A percentile compares a stretch with the other conserved stretches of the same genome.
Conservation (phyloP, 257 asterid genomes). For the Voacanga thouarsii region DNA sequence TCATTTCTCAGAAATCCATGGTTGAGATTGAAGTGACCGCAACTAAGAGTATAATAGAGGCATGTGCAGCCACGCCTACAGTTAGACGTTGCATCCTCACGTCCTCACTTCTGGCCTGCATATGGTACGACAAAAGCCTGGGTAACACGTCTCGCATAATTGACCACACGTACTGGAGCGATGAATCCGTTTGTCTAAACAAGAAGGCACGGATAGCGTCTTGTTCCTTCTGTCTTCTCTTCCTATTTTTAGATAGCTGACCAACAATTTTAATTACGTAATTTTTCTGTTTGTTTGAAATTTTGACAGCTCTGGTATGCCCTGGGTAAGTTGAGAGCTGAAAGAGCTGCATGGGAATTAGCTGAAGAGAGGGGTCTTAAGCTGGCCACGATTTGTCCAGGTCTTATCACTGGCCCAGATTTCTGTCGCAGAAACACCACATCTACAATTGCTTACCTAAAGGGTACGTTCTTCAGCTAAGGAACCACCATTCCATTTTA, state of each 20-base stretch:
- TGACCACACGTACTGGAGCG: constrained; percentile 82
- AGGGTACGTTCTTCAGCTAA: constrained; percentile 29
- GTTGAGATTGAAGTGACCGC: constrained; percentile 65
- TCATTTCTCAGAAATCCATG: constrained; percentile 60
- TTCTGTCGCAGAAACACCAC: constrained; percentile 52
- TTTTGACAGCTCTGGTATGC: constrained; percentile 86
- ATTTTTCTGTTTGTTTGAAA: not conserved
- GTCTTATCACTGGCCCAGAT: constrained; percentile 70
- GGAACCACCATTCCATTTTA: not conserved
- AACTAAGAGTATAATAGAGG: constrained; percentile 62
- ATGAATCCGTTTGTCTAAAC: constrained; percentile 60
- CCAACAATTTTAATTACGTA: not conserved
- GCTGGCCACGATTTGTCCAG: constrained; percentile 71
- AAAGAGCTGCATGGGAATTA: constrained; percentile 67
- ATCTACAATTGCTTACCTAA: constrained; percentile 73
- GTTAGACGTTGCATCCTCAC: constrained; percentile 72
- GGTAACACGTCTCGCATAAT: constrained; percentile 32
- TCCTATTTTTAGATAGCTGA: no score
- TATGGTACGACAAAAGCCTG: constrained; percentile 51
- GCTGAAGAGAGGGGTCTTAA: constrained; percentile 54
- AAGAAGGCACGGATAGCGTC: constrained; percentile 47
- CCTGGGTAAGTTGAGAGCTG: constrained; percentile 84
- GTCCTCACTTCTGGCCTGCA: constrained; percentile 83
- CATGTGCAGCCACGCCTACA: constrained; percentile 61
- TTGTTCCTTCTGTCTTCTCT: not conserved